Conservation (phyloP, 345 rosid genomes). For the Lepidium sativum region DNA sequence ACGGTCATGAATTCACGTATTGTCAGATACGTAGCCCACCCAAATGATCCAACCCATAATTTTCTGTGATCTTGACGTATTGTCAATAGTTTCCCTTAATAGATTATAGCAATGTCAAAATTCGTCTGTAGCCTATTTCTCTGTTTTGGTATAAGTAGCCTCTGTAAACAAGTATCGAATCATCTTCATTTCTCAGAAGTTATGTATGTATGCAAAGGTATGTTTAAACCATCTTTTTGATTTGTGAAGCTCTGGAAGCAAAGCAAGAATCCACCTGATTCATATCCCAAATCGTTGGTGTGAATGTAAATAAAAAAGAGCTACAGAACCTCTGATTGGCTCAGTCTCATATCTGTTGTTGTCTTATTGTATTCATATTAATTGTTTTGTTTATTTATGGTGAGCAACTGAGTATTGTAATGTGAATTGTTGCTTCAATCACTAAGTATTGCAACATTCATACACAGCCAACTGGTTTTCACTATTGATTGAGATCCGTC, state of each 20-base stretch:
- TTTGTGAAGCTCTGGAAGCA: slow-evolving; percentile 5
- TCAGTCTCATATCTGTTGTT: not conserved
- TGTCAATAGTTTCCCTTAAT: not conserved
- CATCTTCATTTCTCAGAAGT: slow-evolving; percentile 5
- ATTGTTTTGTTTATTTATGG: not conserved
- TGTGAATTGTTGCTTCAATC: slow-evolving; percentile 6
- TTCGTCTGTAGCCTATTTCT: not conserved
- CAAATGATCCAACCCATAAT: not conserved
- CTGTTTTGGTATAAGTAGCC: not conserved
- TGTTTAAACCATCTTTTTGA: not conserved
- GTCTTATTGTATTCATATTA: slow-evolving; percentile 3
- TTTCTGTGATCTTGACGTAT: not conserved
- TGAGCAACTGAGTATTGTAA: not conserved
- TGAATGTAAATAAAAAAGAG: slow-evolving; percentile 17
- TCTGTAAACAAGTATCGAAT: not conserved
- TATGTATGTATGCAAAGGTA: not conserved
- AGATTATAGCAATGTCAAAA: not conserved
- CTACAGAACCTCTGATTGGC: slow-evolving; percentile 8
- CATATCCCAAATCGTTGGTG: not conserved
- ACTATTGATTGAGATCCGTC: not conserved
- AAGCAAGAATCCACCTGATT: slow-evolving; percentile 3
- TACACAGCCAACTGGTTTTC: not conserved
- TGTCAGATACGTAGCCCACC: not conserved
- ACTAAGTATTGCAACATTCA: not conserved
- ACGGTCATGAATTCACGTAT: not conserved